Evolutionary conservation across 768 basidiomycete species (phyloP).

Genomic region (Amanita phalloides): DNA sequence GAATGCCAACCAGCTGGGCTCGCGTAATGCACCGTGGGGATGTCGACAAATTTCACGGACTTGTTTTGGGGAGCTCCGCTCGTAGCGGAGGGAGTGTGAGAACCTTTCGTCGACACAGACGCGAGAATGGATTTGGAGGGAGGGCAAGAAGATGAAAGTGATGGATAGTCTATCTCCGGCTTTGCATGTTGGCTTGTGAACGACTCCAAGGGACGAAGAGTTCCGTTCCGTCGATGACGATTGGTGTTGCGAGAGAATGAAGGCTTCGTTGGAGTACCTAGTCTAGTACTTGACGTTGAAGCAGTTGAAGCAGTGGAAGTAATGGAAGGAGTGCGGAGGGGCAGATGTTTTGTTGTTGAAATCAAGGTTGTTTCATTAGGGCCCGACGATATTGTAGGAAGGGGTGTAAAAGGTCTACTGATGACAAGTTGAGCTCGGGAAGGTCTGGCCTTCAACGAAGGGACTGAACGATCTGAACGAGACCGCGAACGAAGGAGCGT

Average conservation of each 20-base stretch:
- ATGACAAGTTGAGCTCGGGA: slow-evolving; percentile 21
- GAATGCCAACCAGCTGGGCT: slow-evolving; percentile 13
- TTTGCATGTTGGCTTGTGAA: slow-evolving; percentile 10
- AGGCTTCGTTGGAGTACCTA: slow-evolving; percentile 19
- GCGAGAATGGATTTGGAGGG: slow-evolving; percentile 51
- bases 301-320: slow-evolving; percentile 18
- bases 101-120: slow-evolving; percentile 34
- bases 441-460: slow-evolving; percentile 21
- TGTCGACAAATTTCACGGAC: slow-evolving; percentile 64
- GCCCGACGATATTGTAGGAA: slow-evolving; percentile 4
- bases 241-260: slow-evolving; percentile 13
- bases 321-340: slow-evolving; percentile 16
- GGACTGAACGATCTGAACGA: slow-evolving; percentile 21
- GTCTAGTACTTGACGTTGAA: slow-evolving; percentile 16
- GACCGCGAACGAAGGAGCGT: slow-evolving; percentile 23
- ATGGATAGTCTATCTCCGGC: slow-evolving; percentile 8
- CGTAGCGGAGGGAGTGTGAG: slow-evolving; percentile 5
- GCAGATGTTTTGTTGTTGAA: slow-evolving; percentile 11
- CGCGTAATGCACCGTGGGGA: slow-evolving; percentile 48
- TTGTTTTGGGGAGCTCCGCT: slow-evolving; percentile 22
- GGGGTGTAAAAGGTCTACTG: slow-evolving; percentile 4
- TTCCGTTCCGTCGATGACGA: slow-evolving; percentile 4
- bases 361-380: slow-evolving; percentile 6
- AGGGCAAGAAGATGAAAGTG: slow-evolving; percentile 20
- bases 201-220: slow-evolving; percentile 11